Evolutionary conservation across 495 filamentous ascomycete species (phyloP).

Genomic region (Talaromyces adpressus): DNA sequence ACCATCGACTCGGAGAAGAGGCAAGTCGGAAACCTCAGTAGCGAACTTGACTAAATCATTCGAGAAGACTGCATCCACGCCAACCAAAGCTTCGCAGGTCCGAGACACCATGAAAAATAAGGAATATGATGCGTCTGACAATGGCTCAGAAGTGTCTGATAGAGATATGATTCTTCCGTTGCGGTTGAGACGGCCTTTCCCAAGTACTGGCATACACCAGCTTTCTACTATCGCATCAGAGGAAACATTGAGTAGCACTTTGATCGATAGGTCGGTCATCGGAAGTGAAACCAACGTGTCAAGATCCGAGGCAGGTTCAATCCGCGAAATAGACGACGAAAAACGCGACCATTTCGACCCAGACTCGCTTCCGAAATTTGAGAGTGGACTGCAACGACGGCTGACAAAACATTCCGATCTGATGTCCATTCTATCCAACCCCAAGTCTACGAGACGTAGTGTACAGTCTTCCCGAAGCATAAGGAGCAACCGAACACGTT

Average conservation of each 20-base stretch:
- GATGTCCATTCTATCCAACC: constrained; percentile 81
- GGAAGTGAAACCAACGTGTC: constrained; percentile 1
- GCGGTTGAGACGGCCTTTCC: constrained; percentile 45
- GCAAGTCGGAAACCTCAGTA: neutral
- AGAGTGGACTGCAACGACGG: constrained; percentile 49
- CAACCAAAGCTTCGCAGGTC: neutral
- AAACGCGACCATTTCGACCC: constrained; percentile 38
- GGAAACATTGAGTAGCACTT: constrained; percentile 48
- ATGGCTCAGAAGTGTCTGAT: constrained; percentile 33
- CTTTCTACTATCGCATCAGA: constrained; percentile 68
- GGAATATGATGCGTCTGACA: constrained; percentile 17
- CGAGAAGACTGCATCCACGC: neutral
- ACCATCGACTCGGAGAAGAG: neutral
- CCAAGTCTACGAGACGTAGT: constrained; percentile 58
- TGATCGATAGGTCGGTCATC: constrained; percentile 20
- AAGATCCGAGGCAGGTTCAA: constrained; percentile 12
- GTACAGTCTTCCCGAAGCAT: constrained; percentile 65
- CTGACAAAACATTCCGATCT: constrained; percentile 90
- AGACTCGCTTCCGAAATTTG: constrained; percentile 14
- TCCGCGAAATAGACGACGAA: constrained; percentile 15
- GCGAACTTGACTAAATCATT: neutral
- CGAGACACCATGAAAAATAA: neutral
- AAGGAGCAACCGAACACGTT: constrained; percentile 59
- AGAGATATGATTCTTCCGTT: constrained; percentile 32
- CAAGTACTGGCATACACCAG: constrained; percentile 57